Evolutionary conservation across 2,329 filamentous ascomycete species (phyloP).

Genomic region (Colletotrichum horii): DNA sequence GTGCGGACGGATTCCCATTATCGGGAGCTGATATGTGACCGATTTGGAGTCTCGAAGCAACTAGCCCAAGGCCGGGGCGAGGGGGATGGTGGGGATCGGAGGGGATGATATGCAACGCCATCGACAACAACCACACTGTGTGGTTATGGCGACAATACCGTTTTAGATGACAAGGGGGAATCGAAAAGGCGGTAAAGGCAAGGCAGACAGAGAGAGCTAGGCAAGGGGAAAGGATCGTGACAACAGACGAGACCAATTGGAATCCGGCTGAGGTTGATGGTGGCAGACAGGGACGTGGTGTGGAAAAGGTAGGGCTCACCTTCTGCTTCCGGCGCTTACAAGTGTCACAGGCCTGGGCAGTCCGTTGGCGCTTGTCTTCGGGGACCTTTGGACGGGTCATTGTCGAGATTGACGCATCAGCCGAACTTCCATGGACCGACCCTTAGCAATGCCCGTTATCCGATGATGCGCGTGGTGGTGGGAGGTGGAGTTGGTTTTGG

Average conservation of each 20-base stretch:
- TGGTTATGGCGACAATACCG: not conserved
- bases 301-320: constrained; percentile 46
- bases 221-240: not conserved
- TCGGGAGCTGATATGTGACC: not conserved
- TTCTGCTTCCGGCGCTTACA: constrained; percentile 74
- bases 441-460: constrained; percentile 19
- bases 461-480: constrained; percentile 3
- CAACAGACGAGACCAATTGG: not conserved
- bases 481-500: constrained; percentile 10
- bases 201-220: not conserved
- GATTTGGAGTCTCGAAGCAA: not conserved
- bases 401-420: constrained; percentile 25
- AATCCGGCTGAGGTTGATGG: not conserved
- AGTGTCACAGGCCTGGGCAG: constrained; percentile 66
- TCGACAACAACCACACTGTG: not conserved
- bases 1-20: not conserved
- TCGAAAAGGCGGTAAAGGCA: not conserved
- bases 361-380: constrained; percentile 66
- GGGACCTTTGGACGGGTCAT: constrained; percentile 62
- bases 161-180: not conserved
- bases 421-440: constrained; percentile 12
- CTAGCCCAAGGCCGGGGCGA: not conserved
- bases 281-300: not conserved
- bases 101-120: not conserved
- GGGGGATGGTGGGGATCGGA: not conserved